These are phyloP conservation scores for Xylaria intraflava DNA, from an alignment of 495 filamentous ascomycete genomes.

Conservation along the genomic window DNA sequence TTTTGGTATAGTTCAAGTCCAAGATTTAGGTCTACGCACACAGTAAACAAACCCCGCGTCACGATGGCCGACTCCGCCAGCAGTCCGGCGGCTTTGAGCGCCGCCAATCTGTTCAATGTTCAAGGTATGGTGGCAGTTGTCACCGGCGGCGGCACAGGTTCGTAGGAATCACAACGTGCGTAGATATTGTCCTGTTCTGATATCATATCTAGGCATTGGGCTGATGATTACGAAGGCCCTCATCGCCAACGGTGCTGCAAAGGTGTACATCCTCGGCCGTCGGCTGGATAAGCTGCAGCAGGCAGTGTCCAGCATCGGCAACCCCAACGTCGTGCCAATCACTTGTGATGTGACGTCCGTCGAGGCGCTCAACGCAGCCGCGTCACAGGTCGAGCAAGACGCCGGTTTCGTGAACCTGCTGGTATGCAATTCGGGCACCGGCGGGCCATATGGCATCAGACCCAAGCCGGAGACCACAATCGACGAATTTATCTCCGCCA, in stretches of 20 bases:
- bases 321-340: constrained; percentile 47
- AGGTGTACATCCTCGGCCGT: constrained; percentile 69
- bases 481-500: constrained; percentile 45
- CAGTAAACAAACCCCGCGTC: background rate
- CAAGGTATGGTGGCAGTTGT: constrained; percentile 56
- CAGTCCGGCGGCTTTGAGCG: constrained; percentile 17
- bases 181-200: background rate
- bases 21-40: too few species aligned
- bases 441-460: constrained; percentile 43
- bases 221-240: constrained; percentile 62
- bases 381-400: constrained; percentile 46
- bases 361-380: constrained; percentile 49
- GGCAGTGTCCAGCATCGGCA: constrained; percentile 35
- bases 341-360: constrained; percentile 61
- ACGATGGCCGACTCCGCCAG: constrained; percentile 2
- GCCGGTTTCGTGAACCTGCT: constrained; percentile 56
- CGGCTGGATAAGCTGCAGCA: constrained; percentile 49
- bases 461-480: constrained; percentile 34
- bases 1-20: background rate
- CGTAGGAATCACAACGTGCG: background rate
- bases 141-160: constrained; percentile 58
- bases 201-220: constrained; percentile 50
- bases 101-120: constrained; percentile 49
- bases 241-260: constrained; percentile 54
- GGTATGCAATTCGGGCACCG: constrained; percentile 60